Evolutionary conservation across 805 yeast species (phyloP), one percentile per base, ranked within the genome.

Genomic region (Ogataea sp.): DNA sequence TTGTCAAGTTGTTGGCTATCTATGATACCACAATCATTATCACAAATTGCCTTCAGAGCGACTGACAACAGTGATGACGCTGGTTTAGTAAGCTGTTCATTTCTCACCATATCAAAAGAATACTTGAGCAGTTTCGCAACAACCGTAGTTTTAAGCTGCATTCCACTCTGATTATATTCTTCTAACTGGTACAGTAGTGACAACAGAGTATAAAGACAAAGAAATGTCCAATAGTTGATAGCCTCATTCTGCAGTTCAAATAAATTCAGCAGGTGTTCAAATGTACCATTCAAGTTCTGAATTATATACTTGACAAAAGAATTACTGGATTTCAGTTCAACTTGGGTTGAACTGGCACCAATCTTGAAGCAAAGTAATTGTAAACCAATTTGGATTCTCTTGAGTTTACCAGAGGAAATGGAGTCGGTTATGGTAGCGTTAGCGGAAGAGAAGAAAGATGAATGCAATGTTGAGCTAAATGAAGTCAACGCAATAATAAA

Each of bases 1-100:
- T 53, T 52, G 39, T 78, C 83, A 2, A 57, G n/a, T n/a, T n/a
- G n/a, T n/a, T n/a, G n/a, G n/a, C n/a, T n/a, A 1, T 39, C 20
- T 3, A 42, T 21, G 15, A 38, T 32, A 16, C 18, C 24, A 10
- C 11, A 5, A 3, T 11, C 2, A 4, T 28, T 14, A 4, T 21
- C 17, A 10, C 32, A 18, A 14, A 38, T 33, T 9, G 44, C 34
- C 16, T 40, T 32, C 15, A 44, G 23, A 4, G 49, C 24, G 1
- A 48, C 31, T 6, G 48, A 39, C 15, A 67, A 45, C n/a, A 67
- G 37, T 24, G 49, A 48, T 38, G 71, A 65, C 1, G 75, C 53
- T 6, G 56, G 38, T 4, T 40, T 45, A 20, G 55, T 51, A 5
- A 58, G 41, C 2, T 40, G 39, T 10, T 46, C 51, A 20, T 55